A percentile compares a stretch with the other conserved stretches of the same genome.
phyloP scores from a whole-genome alignment of 257 asterid genomes.

The Scutellaria minor region DNA sequence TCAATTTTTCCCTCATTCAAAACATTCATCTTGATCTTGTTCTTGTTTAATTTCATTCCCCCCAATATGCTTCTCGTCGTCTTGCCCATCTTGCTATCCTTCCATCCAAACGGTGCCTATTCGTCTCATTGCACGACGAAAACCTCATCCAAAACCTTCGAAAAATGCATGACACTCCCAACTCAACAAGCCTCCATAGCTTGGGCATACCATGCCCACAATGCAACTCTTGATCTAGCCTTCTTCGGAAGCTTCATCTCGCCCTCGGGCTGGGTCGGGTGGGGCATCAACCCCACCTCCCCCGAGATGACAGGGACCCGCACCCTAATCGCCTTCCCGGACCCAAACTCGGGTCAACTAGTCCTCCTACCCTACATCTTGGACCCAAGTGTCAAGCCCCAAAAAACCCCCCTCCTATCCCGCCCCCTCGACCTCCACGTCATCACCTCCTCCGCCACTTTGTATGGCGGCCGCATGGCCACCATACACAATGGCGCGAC shows the following conservation, averaged over 20 bases:
- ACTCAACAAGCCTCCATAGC: constrained; percentile 89
- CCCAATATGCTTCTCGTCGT: constrained; percentile 40
- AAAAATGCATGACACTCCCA: constrained; percentile 72
- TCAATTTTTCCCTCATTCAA: constrained; percentile 9
- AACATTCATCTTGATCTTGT: constrained; percentile 5
- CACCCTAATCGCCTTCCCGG: constrained; percentile 80
- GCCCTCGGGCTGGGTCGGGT: constrained; percentile 98
- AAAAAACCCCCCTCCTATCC: constrained; percentile 71
- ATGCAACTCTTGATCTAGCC: constrained; percentile 76
- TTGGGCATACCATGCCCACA: constrained; percentile 82
- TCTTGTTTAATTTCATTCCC: constrained; percentile 16
- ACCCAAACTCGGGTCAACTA: constrained; percentile 86
- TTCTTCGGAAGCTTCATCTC: constrained; percentile 88
- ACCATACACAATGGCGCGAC: constrained; percentile 77
- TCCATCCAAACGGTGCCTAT: constrained; percentile 32
- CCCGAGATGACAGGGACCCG: constrained; percentile 93
- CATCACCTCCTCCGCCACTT: constrained; percentile 67
- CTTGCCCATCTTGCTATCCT: constrained; percentile 34
- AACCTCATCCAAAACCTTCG: constrained; percentile 57
- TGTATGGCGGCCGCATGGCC: constrained; percentile 90
- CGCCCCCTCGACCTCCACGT: constrained; percentile 81
- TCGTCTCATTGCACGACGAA: constrained; percentile 64
- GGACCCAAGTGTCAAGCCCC: constrained; percentile 77
- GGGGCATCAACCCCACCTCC: constrained; percentile 82
- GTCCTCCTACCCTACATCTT: constrained; percentile 81